A percentile compares a stretch with the other conserved stretches of the same genome.
Conservation (phyloP, 192 early-diverging fungal genomes). For the Umbelopsis vinacea region DNA sequence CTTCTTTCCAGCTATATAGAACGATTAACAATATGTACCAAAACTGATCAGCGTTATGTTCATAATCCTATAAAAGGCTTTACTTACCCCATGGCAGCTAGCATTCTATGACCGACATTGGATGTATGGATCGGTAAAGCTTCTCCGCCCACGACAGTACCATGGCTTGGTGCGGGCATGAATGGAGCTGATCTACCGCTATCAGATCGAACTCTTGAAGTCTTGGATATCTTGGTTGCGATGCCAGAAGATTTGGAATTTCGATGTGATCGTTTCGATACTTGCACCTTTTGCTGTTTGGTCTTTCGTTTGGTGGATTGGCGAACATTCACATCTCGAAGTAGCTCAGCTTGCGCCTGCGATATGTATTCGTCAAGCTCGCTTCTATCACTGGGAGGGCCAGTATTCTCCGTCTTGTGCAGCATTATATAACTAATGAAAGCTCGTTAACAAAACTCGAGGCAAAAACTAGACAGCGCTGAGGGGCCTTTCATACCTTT, state of each 20-base stretch:
- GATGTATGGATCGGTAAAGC: conserved; percentile 55
- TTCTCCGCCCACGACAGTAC: conserved; percentile 63
- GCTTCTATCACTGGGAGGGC: not conserved
- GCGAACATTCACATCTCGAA: not conserved
- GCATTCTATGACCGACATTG: conserved; percentile 73
- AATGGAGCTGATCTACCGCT: not conserved
- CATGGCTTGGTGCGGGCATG: conserved; percentile 37
- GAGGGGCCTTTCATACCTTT: not conserved
- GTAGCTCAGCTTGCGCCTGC: not conserved
- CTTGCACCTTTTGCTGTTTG: not conserved
- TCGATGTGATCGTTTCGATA: too few species aligned
- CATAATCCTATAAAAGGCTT: not conserved
- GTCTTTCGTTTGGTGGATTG: not conserved
- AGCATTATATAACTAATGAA: not conserved
- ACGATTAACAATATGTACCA: not conserved
- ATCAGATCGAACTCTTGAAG: not conserved
- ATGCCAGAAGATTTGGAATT: not conserved
- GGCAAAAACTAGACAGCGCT: not conserved
- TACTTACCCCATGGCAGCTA: conserved; percentile 69
- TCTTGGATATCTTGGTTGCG: not conserved
- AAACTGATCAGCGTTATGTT: not conserved
- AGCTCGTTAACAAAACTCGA: not conserved
- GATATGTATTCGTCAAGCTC: not conserved
- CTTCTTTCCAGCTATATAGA: conserved; percentile 49
- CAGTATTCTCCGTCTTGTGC: not conserved